Percentiles rank a stretch among this genome's conserved stretches.
Conservation (phyloP, 2,329 filamentous ascomycete species). For the Ophiostoma montium region DNA sequence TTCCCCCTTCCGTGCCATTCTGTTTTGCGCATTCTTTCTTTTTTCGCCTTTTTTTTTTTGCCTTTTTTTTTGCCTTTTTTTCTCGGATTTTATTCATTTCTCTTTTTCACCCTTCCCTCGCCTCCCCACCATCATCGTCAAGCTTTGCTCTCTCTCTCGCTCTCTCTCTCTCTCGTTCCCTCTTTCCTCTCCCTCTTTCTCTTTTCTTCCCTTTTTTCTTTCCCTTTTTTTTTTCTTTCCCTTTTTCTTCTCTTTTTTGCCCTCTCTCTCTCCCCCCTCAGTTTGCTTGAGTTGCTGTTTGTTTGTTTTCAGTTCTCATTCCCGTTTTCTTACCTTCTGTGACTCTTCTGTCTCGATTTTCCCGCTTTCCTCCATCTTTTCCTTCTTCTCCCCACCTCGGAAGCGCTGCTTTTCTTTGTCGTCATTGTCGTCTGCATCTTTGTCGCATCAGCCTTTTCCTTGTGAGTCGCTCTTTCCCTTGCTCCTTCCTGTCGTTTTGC, state of each 20-base stretch:
- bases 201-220: not conserved
- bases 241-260: not conserved
- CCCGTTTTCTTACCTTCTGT: not conserved
- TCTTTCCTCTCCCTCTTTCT: not conserved
- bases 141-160: not conserved
- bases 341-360: not conserved
- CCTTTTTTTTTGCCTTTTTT: slow-evolving; percentile 2
- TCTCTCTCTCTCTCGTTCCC: not conserved
- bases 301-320: slow-evolving; percentile 1
- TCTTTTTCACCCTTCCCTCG: not conserved
- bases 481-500: not conserved
- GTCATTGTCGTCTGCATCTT: slow-evolving; percentile 4
- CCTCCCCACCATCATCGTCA: not conserved
- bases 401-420: slow-evolving; percentile 1
- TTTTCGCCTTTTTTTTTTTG: slow-evolving; percentile 3
- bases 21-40: slow-evolving; percentile 1
- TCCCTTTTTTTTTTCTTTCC: not conserved
- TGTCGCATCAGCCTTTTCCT: slow-evolving; percentile 1
- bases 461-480: slow-evolving; percentile 1
- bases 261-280: not conserved
- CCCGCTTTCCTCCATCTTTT: not conserved
- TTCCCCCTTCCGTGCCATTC: slow-evolving; percentile 5
- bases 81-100: slow-evolving; percentile 7
- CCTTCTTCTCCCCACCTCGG: not conserved
- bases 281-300: slow-evolving; percentile 4